Base-by-base conservation (phyloP, 1,284 basidiomycete genomes). In the Leccinum pachyderme region DNA sequence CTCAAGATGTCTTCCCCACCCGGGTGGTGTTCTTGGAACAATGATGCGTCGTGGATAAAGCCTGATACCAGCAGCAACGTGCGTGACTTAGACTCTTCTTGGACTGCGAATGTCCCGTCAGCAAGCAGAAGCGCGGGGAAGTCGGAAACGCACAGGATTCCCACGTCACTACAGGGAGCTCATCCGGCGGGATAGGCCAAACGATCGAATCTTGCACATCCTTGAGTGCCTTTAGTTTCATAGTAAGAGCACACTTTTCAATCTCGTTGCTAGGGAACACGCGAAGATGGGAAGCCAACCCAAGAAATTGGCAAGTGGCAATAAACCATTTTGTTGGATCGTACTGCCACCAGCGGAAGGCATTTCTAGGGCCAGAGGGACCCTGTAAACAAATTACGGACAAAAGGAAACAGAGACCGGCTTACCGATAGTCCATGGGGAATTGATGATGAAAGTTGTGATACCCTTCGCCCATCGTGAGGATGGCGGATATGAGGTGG, bases 381-480 rank as follows among this genome's bases (percentile, higher is more conserved):
- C 35, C 51, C 50, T 48, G 51, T 60, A 45, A 59, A 54, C 28
- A 22, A 47, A 27, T 39, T 18, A 33, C 27, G 44, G 18, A 41
- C 35, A 25, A 15, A 12, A 12, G 1, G 27, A 29, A 51, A 39
- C 11, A 54, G 12, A 15, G 27, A 13, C 39, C 22, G 13, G 35
- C 52, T 52, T 53, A 69, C 69, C 73, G 64, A 48, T 75, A 76
- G 53, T 76, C 73, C 73, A 74, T 89, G 22, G 90, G 91, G 76
- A 92, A 93, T 64, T 91, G 89, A 64, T 89, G 91, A 71, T 93
- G 91, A 73, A 95, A 95, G 72, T 95, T 95, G 75, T 95, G 93
- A 73, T 95, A 95, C 9, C 93, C 93, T 76, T 95, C 93, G 13
- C 93, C 93, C 77, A 94, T 86, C 4, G 93, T 95, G 57, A 91